Evolutionary conservation across 345 rosid species (phyloP).

Genomic region (Cardamine resedifolia): DNA sequence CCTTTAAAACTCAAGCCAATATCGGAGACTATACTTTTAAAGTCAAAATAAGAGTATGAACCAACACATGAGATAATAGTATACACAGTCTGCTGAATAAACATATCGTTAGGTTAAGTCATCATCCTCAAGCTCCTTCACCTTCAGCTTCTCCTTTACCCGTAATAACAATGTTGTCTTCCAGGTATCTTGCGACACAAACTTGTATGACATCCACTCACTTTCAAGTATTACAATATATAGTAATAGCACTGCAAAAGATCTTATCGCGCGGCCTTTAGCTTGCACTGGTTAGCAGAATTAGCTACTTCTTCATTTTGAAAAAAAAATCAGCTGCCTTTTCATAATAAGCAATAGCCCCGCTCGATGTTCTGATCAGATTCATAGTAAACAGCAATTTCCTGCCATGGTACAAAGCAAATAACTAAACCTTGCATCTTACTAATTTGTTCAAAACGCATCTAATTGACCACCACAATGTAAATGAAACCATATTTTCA

Average conservation of each 20-base stretch:
- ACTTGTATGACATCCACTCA: no score
- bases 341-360: slow-evolving; percentile 57
- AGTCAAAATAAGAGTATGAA: not conserved
- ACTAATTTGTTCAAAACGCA: not conserved
- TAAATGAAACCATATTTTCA: no score
- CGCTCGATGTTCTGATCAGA: slow-evolving; percentile 48
- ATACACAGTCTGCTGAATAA: not conserved
- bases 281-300: slow-evolving; percentile 88
- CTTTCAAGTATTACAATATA: no score
- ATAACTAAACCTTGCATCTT: not conserved
- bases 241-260: no score
- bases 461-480: no score
- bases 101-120: slow-evolving; percentile 58
- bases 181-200: slow-evolving; percentile 60
- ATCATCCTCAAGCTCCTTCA: slow-evolving; percentile 81
- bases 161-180: slow-evolving; percentile 80
- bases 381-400: slow-evolving; percentile 59
- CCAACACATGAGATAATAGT: not conserved
- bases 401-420: not conserved
- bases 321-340: slow-evolving; percentile 67
- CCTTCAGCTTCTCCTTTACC: slow-evolving; percentile 90
- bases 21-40: not conserved
- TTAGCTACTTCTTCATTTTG: slow-evolving; percentile 67
- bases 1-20: not conserved
- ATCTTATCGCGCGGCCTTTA: slow-evolving; percentile 46